Conservation (phyloP, 208 protist genomes). For the Acanthamoeba lenticulata region DNA sequence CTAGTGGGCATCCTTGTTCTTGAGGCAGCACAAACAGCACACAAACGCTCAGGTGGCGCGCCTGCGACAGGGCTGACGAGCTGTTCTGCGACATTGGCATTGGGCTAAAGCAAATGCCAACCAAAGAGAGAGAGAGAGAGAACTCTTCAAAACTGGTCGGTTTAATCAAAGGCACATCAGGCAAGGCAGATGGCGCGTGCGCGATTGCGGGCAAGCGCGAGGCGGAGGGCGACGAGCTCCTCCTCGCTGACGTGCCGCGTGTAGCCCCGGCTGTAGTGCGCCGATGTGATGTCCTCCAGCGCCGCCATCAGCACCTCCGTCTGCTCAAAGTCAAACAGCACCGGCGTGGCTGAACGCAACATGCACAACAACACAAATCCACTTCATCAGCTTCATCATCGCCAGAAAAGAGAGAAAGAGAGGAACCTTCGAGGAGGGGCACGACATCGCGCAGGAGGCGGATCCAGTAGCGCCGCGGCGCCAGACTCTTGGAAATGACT, state of each 20-base stretch:
- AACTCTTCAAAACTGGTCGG: too few relatives aligned
- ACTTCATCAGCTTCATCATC: neutral
- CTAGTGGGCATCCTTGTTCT: too few relatives aligned
- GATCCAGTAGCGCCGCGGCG: slow-evolving; percentile 66
- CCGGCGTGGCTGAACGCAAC: neutral
- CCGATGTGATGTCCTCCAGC: slow-evolving; percentile 58
- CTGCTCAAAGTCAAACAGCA: slow-evolving; percentile 38
- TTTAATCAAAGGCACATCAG: neutral
- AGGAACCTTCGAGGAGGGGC: slow-evolving; percentile 58
- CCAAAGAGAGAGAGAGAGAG: too few relatives aligned
- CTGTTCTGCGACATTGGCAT: too few relatives aligned
- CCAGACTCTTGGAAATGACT: slow-evolving; percentile 18
- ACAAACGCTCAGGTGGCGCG: too few relatives aligned
- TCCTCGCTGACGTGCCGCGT: slow-evolving; percentile 11
- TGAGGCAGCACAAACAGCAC: too few relatives aligned
- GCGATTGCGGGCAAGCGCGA: slow-evolving; percentile 52
- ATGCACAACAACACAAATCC: neutral
- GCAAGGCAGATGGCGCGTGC: slow-evolving; percentile 51
- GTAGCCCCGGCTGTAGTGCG: slow-evolving; percentile 53
- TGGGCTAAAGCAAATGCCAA: too few relatives aligned
- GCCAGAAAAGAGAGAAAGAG: neutral
- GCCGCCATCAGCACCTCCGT: slow-evolving; percentile 42
- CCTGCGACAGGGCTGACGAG: too few relatives aligned
- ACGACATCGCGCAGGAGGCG: slow-evolving; percentile 54
- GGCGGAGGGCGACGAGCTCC: slow-evolving; percentile 11